Conservation (phyloP, 2,329 filamentous ascomycete genomes). For the Fusarium sororula region DNA sequence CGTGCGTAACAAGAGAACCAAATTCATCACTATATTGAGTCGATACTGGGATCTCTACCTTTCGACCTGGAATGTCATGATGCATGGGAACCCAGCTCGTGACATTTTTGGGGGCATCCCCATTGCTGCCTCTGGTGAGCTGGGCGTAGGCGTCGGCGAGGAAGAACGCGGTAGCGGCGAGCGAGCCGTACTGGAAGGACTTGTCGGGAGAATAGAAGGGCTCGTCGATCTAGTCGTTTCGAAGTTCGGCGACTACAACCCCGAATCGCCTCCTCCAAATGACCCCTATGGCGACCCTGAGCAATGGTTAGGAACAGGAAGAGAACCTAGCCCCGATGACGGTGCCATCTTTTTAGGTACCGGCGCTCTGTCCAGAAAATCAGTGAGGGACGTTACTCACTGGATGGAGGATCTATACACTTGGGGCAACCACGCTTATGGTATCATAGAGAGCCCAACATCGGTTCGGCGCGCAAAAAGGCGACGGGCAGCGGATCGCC, state of each 20-base stretch:
- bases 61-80: constrained; percentile 84
- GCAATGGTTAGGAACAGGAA: constrained; percentile 78
- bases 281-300: constrained; percentile 39
- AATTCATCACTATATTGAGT: constrained; percentile 77
- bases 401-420: constrained; percentile 92
- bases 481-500: constrained; percentile 42
- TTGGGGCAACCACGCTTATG: constrained; percentile 86
- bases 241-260: constrained; percentile 72
- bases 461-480: constrained; percentile 65
- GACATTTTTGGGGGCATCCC: constrained; percentile 86
- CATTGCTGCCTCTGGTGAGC: constrained; percentile 86
- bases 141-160: constrained; percentile 93
- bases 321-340: constrained; percentile 75
- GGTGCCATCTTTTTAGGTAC: constrained; percentile 87
- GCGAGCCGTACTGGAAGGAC: constrained; percentile 90
- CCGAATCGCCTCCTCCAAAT: constrained; percentile 35
- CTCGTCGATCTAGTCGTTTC: constrained; percentile 89
- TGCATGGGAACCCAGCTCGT: constrained; percentile 87
- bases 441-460: constrained; percentile 80
- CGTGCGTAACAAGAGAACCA: constrained; percentile 67
- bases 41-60: constrained; percentile 81
- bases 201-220: constrained; percentile 81
- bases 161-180: constrained; percentile 95
- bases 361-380: constrained; percentile 75
- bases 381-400: constrained; percentile 76